Conservation (phyloP, 495 filamentous ascomycete genomes). For the Elasticomyces elasticus region DNA sequence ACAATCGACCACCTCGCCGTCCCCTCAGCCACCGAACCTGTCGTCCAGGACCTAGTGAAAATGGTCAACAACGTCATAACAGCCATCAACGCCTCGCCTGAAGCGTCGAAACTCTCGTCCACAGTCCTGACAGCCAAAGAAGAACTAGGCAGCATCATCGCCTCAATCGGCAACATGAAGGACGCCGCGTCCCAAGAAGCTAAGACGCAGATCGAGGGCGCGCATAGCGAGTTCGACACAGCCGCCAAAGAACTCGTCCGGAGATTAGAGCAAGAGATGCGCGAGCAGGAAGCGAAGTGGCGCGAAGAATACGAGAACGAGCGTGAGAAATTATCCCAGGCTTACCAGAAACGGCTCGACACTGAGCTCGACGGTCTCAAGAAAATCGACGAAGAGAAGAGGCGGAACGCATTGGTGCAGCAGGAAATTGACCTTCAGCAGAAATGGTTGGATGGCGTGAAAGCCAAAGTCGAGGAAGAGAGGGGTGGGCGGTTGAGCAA, state of each 20-base stretch:
- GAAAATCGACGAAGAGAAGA: slow-evolving; percentile 65
- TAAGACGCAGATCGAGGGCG: slow-evolving; percentile 61
- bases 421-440: slow-evolving; percentile 82
- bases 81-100: slow-evolving; percentile 75
- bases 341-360: slow-evolving; percentile 69
- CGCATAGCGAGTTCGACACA: slow-evolving; percentile 66
- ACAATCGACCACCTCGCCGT: slow-evolving; percentile 67
- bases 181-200: slow-evolving; percentile 54
- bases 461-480: slow-evolving; percentile 77
- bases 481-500: slow-evolving; percentile 77
- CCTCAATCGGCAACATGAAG: slow-evolving; percentile 65
- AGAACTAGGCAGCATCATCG: slow-evolving; percentile 64
- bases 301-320: slow-evolving; percentile 83
- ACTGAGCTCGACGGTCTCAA: slow-evolving; percentile 64
- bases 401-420: slow-evolving; percentile 77
- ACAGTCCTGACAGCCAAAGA: slow-evolving; percentile 74
- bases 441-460: slow-evolving; percentile 66
- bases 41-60: slow-evolving; percentile 88
- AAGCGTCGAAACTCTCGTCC: slow-evolving; percentile 57
- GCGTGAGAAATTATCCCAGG: slow-evolving; percentile 60
- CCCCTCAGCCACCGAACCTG: slow-evolving; percentile 63
- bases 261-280: slow-evolving; percentile 60
- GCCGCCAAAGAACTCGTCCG: slow-evolving; percentile 68
- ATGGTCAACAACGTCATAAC: slow-evolving; percentile 92
- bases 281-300: slow-evolving; percentile 65